Base-by-base conservation (phyloP, 2,329 filamentous ascomycete genomes). In the Claviceps sp. region DNA sequence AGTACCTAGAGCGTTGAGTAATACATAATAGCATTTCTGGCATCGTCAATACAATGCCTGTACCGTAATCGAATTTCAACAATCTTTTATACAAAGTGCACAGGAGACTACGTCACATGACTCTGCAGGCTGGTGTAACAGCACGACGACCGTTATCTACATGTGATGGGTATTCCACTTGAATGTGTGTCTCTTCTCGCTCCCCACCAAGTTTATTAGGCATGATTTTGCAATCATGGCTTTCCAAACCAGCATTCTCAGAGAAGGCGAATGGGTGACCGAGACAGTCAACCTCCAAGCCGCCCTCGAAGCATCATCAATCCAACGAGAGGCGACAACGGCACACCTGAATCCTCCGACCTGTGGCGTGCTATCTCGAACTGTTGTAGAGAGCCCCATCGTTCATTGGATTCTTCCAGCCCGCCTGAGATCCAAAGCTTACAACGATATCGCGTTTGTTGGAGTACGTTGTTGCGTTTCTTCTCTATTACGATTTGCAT, bases 361-460 rank as follows among this genome's bases (percentile, higher is more conserved):
- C 20, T 77, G 83, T 54, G 93, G 89, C 4, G 63, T 97, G 36
- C 73, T 97, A 46, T 88, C 88, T 1, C 82, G 79, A 61, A 95
- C 90, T 0, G 65, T 95, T 34, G 72, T 91, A 49, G 78, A 82
- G 50, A 94, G 87, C 56, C 86, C 90, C 1, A 72, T 85, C 38
- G 77, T 85, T 52, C 84, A 84, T 62, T 85, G 79, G 72, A 84
- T 96, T 44, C 71, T 95, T 14, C 87, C 89, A 13, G 87, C 84
- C n/a, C 80, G 84, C 54, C 72, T 97, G 54, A 78, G 90, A 53
- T 82, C 82, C 52, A 73, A 75, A 49, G 67, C 75, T 44, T 74
- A 82, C 54, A 89, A 93, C 59, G 90, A 97, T 69, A 80, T 96
- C 56, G 84, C 90, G 40, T 89, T 95, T 60, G 77, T 98, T 53